A percentile compares a stretch with the other conserved stretches of the same genome.
Evolutionary conservation across 441 rosid species (phyloP).

Genomic region (Populus tomentosa): DNA sequence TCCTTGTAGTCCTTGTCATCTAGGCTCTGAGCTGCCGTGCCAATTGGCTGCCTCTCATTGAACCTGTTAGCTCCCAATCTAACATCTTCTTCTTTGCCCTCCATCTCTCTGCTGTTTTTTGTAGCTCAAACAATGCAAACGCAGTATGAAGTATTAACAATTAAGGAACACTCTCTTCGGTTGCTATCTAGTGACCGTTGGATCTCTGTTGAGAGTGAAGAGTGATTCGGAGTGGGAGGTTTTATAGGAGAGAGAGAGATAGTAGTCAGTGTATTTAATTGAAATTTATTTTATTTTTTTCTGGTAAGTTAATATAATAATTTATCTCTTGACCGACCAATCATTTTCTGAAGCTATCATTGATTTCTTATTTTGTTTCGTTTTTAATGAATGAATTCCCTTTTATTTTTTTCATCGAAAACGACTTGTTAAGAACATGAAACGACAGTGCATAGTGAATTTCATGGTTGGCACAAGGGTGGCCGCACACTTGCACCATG

Average conservation of each 20-base stretch:
- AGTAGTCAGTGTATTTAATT: neutral
- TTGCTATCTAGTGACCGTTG: neutral
- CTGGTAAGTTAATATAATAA: neutral
- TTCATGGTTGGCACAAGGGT: neutral
- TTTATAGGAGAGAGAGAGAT: neutral
- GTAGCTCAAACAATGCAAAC: neutral
- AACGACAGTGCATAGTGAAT: neutral
- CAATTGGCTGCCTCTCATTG: constrained; percentile 72
- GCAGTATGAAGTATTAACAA: neutral
- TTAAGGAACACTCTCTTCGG: neutral
- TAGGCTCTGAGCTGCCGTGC: constrained; percentile 70
- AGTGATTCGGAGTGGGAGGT: neutral
- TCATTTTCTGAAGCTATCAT: neutral
- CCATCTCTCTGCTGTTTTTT: constrained; percentile 39
- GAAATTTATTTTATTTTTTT: neutral
- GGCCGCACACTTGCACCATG: neutral
- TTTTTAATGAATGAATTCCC: neutral
- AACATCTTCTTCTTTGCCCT: constrained; percentile 86
- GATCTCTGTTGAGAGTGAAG: neutral
- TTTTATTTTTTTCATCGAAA: neutral
- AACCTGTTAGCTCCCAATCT: constrained; percentile 80
- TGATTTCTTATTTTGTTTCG: neutral
- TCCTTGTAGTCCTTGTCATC: constrained; percentile 77
- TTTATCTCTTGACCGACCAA: neutral
- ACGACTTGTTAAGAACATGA: neutral